Conservation (phyloP, 495 filamentous ascomycete species). For the Rusavskia elegans region DNA sequence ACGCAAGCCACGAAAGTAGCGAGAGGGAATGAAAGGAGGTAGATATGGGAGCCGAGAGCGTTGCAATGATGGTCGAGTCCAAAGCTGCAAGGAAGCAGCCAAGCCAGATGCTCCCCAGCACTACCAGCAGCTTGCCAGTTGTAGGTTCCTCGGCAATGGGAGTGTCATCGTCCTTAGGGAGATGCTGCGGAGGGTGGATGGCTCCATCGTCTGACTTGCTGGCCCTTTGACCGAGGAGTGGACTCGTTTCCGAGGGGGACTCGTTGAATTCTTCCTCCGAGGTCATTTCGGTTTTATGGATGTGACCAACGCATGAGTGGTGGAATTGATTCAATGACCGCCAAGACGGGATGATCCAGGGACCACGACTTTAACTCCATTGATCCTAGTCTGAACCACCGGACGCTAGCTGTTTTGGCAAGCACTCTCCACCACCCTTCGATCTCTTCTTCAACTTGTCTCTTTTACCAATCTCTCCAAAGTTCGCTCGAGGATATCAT, state of each 20-base stretch:
- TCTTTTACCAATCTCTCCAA: too few relatives aligned
- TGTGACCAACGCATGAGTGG: background rate
- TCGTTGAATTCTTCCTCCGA: background rate
- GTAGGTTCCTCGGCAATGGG: constrained; percentile 23
- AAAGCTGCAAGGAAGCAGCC: constrained; percentile 75
- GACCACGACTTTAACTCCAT: too few relatives aligned
- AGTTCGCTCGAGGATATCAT: too few relatives aligned
- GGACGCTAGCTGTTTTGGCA: too few relatives aligned
- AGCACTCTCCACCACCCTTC: too few relatives aligned
- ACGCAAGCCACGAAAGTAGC: constrained; percentile 82
- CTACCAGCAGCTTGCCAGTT: constrained; percentile 26
- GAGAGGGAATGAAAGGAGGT: constrained; percentile 69
- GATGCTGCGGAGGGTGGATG: background rate
- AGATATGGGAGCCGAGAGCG: constrained; percentile 71
- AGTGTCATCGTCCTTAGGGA: constrained; percentile 10
- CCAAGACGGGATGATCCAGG: too few relatives aligned
- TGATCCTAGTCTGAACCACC: too few relatives aligned
- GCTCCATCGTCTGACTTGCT: background rate
- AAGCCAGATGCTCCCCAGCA: constrained; percentile 42
- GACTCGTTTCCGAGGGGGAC: constrained; percentile 2
- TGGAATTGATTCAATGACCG: too few relatives aligned
- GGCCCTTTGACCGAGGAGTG: constrained; percentile 1
- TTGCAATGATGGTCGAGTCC: constrained; percentile 72
- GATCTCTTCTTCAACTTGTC: too few relatives aligned
- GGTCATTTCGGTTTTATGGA: background rate